These are phyloP conservation scores for Fusarium abutilonis DNA, from an alignment of 2,329 filamentous ascomycete species.

Conservation along the genomic window DNA sequence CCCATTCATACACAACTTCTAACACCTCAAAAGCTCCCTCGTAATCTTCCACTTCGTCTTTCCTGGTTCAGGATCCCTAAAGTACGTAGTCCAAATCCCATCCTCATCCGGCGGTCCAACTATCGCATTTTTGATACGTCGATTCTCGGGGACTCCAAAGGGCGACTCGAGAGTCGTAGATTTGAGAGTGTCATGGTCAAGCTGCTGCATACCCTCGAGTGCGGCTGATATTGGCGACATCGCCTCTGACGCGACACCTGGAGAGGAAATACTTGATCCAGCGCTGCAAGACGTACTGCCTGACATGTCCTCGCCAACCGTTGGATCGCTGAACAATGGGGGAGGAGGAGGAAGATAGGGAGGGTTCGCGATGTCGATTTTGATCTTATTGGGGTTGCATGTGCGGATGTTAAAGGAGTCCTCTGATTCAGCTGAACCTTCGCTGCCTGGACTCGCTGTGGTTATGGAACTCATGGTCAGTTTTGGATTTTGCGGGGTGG, in stretches of 20 bases:
- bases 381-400: constrained; percentile 12
- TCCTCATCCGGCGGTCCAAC: constrained; percentile 42
- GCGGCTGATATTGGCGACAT: constrained; percentile 27
- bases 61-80: constrained; percentile 41
- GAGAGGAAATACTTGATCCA: constrained; percentile 7
- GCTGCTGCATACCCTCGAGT: constrained; percentile 30
- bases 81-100: constrained; percentile 47
- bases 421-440: constrained; percentile 1
- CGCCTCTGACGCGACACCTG: constrained; percentile 7
- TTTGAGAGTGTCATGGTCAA: constrained; percentile 22
- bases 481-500: neutral
- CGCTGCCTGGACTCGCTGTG: neutral
- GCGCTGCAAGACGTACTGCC: neutral
- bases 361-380: constrained; percentile 16
- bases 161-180: constrained; percentile 37
- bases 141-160: constrained; percentile 42
- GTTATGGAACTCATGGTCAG: neutral
- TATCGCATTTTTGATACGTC: constrained; percentile 47
- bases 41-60: constrained; percentile 45
- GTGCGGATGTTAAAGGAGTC: neutral
- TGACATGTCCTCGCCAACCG: constrained; percentile 1
- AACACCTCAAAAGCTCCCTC: constrained; percentile 43
- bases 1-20: neutral
- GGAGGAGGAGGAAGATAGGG: constrained; percentile 19
- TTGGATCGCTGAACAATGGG: constrained; percentile 32